A percentile compares a stretch with the other conserved stretches of the same genome.
Evolutionary conservation across 2,329 filamentous ascomycete genomes (phyloP).

Genomic region (Colletotrichum chrysophilum): DNA sequence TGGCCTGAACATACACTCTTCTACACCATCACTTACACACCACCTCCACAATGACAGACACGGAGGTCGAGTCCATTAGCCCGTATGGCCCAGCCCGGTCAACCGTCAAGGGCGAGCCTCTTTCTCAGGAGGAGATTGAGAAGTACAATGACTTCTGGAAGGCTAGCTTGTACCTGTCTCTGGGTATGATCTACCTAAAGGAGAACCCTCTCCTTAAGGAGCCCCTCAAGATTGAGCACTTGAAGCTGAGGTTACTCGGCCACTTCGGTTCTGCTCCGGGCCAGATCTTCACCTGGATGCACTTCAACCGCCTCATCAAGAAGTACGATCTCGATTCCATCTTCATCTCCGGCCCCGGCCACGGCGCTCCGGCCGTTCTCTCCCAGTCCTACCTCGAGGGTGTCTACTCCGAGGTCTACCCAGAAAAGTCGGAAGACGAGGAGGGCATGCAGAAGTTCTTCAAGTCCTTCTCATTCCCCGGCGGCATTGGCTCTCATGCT

Average conservation of each 20-base stretch:
- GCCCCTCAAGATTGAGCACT: constrained; percentile 70
- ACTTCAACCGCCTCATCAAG: constrained; percentile 83
- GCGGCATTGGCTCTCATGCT: constrained; percentile 78
- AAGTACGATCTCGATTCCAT: constrained; percentile 77
- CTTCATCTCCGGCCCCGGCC: constrained; percentile 79
- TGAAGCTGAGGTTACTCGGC: constrained; percentile 76
- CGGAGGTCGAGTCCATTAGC: constrained; percentile 61
- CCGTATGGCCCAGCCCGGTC: constrained; percentile 70
- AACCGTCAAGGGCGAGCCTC: constrained; percentile 65
- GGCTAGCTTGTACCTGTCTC: constrained; percentile 74
- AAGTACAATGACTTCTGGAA: constrained; percentile 77
- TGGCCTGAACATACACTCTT: constrained; percentile 24
- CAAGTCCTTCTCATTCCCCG: constrained; percentile 84
- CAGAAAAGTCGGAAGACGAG: constrained; percentile 71
- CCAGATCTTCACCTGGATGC: constrained; percentile 81
- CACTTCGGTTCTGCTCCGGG: constrained; percentile 84
- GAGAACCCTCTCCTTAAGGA: constrained; percentile 76
- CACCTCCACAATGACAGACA: constrained; percentile 21
- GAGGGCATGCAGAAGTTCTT: constrained; percentile 78
- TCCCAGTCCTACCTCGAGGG: constrained; percentile 81
- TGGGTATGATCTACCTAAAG: constrained; percentile 82
- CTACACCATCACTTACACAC: not conserved
- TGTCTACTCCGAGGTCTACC: constrained; percentile 79
- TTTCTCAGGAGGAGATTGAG: constrained; percentile 69
- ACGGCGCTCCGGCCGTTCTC: constrained; percentile 78